A percentile compares a stretch with the other conserved stretches of the same genome.
phyloP scores from a whole-genome alignment of 192 early-diverging fungal genomes.

The Coemansia sp. region DNA sequence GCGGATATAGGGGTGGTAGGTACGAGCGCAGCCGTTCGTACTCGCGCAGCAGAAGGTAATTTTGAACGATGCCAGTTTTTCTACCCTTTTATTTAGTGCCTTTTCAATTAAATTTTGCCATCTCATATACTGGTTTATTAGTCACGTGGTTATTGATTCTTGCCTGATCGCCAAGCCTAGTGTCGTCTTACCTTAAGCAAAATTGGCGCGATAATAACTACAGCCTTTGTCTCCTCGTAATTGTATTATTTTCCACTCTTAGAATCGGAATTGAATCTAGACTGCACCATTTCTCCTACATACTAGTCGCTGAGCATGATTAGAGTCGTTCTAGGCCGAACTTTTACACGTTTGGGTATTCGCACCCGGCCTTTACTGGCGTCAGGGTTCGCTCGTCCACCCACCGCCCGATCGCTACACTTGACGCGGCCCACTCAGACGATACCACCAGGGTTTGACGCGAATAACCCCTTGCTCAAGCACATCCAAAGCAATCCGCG shows the following conservation, averaged over 20 bases:
- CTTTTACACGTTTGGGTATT: not conserved
- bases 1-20: conserved; percentile 22
- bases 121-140: no score
- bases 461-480: conserved; percentile 15
- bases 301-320: not conserved
- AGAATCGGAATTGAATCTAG: not conserved
- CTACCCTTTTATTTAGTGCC: not conserved
- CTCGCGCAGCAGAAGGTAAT: conserved; percentile 45
- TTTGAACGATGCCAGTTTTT: not conserved
- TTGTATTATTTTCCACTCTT: not conserved
- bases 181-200: not conserved
- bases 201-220: not conserved
- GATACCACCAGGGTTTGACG: conserved; percentile 6
- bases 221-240: no score
- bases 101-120: not conserved
- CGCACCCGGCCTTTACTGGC: not conserved
- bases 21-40: conserved; percentile 44
- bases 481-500: conserved; percentile 25
- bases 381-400: not conserved
- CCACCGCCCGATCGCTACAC: not conserved
- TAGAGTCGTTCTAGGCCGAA: not conserved
- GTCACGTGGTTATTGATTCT: not conserved
- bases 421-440: not conserved
- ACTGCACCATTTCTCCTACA: not conserved
- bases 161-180: not conserved